Conservation (phyloP, 768 basidiomycete genomes). For the Lenzites betulinus region DNA sequence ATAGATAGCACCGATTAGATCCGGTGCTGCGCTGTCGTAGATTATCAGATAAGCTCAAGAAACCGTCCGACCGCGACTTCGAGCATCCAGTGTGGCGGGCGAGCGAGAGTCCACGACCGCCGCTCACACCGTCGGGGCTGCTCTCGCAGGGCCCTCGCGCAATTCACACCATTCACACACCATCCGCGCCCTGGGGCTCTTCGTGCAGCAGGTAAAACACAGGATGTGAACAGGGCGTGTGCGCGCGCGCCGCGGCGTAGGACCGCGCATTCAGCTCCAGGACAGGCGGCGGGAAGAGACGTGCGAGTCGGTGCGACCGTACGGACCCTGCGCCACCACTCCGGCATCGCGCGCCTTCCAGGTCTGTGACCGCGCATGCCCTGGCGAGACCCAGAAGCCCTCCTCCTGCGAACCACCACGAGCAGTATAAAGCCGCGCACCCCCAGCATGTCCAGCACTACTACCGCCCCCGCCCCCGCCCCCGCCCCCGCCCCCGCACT, state of each 20-base stretch:
- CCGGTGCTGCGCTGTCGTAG: no score
- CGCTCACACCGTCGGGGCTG: background rate
- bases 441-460: conserved; percentile 6
- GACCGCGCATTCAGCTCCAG: conserved; percentile 2
- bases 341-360: background rate
- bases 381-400: background rate
- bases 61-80: background rate
- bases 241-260: conserved; percentile 2
- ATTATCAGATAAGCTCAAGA: conserved; percentile 15
- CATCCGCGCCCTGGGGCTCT: background rate
- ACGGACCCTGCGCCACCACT: conserved; percentile 5
- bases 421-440: conserved; percentile 10
- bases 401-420: conserved; percentile 6
- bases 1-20: background rate
- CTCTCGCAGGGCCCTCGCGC: background rate
- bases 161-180: conserved; percentile 10
- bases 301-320: conserved; percentile 1
- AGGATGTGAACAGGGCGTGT: background rate
- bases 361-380: background rate
- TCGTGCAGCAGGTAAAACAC: no score
- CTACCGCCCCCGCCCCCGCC: background rate
- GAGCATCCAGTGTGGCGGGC: background rate
- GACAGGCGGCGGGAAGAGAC: conserved; percentile 5
- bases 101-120: conserved; percentile 2
- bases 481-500: background rate